Evolutionary conservation across 2,329 filamentous ascomycete genomes (phyloP).

Genomic region (Fusarium sp.): DNA sequence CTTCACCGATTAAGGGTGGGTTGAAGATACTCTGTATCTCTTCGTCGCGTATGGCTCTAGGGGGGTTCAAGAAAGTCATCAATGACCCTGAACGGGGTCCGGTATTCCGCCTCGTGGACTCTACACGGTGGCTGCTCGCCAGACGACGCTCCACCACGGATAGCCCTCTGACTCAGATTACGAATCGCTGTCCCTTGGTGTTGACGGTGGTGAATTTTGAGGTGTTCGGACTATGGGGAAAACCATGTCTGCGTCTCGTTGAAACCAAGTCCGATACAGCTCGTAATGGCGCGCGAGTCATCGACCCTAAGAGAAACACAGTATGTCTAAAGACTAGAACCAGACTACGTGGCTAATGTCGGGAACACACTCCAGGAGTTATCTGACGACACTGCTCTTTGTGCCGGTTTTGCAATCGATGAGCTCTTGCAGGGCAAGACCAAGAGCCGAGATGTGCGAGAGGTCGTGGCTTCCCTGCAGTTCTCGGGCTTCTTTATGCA

Average conservation of each 20-base stretch:
- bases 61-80: background rate
- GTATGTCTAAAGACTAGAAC: too few species aligned
- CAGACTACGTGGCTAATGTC: background rate
- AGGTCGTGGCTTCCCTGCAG: background rate
- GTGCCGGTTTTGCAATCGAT: background rate
- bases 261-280: background rate
- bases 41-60: background rate
- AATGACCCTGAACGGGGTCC: rapidly evolving
- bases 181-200: too few species aligned
- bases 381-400: background rate
- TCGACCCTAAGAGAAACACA: background rate
- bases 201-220: background rate
- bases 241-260: background rate
- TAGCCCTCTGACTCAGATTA: background rate
- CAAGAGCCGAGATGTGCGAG: background rate
- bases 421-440: background rate
- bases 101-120: background rate
- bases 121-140: too few species aligned
- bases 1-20: rapidly evolving
- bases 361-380: rapidly evolving
- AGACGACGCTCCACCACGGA: rapidly evolving
- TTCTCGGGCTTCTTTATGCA: background rate
- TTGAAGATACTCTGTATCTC: background rate
- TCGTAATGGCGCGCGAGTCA: background rate
- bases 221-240: background rate